Evolutionary conservation across 306 rosid species (phyloP), one percentile per base, ranked within the genome.

Genomic region (Astragalus membranaceus): DNA sequence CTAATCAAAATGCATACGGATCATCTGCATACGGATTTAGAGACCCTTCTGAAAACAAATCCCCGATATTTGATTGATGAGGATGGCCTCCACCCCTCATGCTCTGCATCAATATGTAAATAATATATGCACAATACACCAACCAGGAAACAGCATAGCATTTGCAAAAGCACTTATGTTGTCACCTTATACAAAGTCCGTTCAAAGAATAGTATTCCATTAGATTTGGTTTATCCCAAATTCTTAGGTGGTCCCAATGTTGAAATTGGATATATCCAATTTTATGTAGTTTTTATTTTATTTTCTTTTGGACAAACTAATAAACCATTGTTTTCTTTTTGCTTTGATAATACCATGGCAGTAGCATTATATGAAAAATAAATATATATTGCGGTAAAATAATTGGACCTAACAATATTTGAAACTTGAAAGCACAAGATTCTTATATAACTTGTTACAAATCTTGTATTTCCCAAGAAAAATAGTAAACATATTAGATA

Each of bases 11-110:
- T 57, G 98, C 98, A 78, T 87, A 94, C 44, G 98, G 98, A 80
- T 90, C 98, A 54, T 94, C 97, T 46, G 92, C 87, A 79, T 94
- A 94, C n/a, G 97, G 98, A 81, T 94, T 91, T 75, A 94, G 83
- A 67, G 97, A 90, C 36, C 98, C 98, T 84, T 90, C 98, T n/a
- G 95, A 76, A 84, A 94, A 94, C 88, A 94, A 55, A 78, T 94
- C 97, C 26, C 96, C 97, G 0, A 94, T 88, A 75, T 84, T 88
- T 78, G 97, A 87, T 75, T 92, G 90, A 52, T 53, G 84, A 50
- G 84, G 78, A 64, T 77, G 87, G 41, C 64, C 81, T 73, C 73
- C 81, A 59, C 73, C 88, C 77, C 81, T 90, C 52, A 78, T 72
- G 75, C 75, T 85, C 98, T 88, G 76, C 80, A 70, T 14, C 46